A percentile compares a stretch with the other conserved stretches of the same genome.
Evolutionary conservation across 2,329 filamentous ascomycete species (phyloP).

Genomic region (Calonectria pauciramosa): DNA sequence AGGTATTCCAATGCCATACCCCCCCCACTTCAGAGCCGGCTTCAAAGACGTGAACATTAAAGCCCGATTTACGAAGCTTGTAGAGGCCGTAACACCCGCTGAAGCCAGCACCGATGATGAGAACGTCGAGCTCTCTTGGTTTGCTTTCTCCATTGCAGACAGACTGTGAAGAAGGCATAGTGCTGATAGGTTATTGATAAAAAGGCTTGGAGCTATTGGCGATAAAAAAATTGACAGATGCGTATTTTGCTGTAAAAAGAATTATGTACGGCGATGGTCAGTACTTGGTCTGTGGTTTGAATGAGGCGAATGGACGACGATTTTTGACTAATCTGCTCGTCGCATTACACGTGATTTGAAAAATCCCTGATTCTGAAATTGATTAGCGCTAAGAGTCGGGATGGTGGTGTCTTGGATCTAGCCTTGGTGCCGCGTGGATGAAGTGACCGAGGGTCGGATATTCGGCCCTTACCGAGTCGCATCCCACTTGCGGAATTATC

Average conservation of each 20-base stretch:
- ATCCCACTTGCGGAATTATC: not conserved
- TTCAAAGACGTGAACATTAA: conserved; percentile 27
- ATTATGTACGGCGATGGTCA: not conserved
- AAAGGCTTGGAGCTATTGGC: not conserved
- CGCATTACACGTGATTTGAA: not conserved
- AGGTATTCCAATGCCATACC: conserved; percentile 30
- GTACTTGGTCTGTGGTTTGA: not conserved
- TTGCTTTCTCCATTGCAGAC: not conserved
- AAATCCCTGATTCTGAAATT: not conserved
- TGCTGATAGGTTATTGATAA: not conserved
- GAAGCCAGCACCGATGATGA: conserved; percentile 28
- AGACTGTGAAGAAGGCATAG: not conserved
- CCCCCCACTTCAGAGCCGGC: conserved; percentile 22
- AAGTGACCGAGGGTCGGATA: conserved; percentile 14
- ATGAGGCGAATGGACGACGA: not conserved
- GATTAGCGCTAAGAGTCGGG: not conserved
- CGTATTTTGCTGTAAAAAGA: not conserved
- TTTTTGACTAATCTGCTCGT: not conserved
- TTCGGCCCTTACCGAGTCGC: conserved; percentile 17
- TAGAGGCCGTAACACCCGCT: conserved; percentile 22
- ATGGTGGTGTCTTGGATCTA: not conserved
- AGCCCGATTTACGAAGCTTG: conserved; percentile 15
- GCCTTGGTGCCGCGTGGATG: not conserved
- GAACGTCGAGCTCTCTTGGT: conserved; percentile 15
- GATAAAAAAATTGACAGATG: not conserved